These are phyloP conservation scores for Pulicaria dysenterica DNA, from an alignment of 129 eudicot genomes.

Conservation along the genomic window DNA sequence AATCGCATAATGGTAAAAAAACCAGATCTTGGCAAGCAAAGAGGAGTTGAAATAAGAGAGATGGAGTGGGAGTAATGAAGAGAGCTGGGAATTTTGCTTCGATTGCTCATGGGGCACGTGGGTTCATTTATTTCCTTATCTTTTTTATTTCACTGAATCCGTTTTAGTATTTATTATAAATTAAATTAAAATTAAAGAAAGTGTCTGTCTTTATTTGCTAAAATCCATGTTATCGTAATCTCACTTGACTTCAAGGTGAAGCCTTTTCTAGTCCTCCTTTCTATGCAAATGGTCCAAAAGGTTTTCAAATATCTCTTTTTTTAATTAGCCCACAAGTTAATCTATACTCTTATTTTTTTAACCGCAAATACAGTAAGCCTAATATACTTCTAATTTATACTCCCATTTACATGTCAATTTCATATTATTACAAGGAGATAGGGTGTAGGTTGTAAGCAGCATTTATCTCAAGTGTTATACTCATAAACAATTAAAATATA, in stretches of 20 bases:
- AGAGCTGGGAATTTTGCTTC: conserved; percentile 37
- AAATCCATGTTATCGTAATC: conserved; percentile 22
- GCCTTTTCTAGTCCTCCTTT: conserved; percentile 17
- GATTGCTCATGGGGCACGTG: conserved; percentile 31
- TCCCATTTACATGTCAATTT: too few relatives aligned
- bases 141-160: neutral
- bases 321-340: too few relatives aligned
- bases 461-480: too few relatives aligned
- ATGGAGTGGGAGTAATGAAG: neutral
- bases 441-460: too few relatives aligned
- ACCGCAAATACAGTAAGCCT: too few relatives aligned
- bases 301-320: too few relatives aligned
- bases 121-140: conserved; percentile 32
- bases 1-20: conserved; percentile 21
- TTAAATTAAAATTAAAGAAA: neutral
- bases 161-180: too few relatives aligned
- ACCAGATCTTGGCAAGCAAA: conserved; percentile 48
- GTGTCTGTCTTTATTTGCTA: neutral
- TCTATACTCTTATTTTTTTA: too few relatives aligned
- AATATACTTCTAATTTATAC: too few relatives aligned
- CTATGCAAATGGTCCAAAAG: conserved; percentile 29
- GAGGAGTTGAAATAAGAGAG: conserved; percentile 27
- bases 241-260: conserved; percentile 30
- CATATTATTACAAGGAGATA: too few relatives aligned
- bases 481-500: too few relatives aligned